Conservation (phyloP, 192 early-diverging fungal species). For the Backusella westeae region DNA sequence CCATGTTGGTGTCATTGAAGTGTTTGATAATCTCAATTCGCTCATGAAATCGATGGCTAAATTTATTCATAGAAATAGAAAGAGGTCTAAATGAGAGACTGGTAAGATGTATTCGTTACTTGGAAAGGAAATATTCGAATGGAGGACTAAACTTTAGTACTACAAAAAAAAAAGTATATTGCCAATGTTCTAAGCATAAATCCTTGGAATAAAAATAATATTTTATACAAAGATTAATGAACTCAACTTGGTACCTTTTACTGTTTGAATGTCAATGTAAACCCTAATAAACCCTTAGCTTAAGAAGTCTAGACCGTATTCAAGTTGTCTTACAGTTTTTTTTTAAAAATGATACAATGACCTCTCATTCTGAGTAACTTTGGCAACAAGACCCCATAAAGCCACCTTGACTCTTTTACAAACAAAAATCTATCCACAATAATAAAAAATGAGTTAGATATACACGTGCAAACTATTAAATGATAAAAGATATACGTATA, state of each 20-base stretch:
- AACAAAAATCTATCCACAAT: background rate
- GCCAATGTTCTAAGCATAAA: no score
- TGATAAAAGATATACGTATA: background rate
- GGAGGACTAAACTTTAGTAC: background rate
- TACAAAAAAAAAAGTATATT: no score
- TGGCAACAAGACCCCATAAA: background rate
- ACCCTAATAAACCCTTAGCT: background rate
- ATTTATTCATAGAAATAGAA: no score
- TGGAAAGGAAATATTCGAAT: background rate
- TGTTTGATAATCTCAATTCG: no score
- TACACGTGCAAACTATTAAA: background rate
- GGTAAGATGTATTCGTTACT: background rate
- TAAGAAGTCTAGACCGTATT: background rate
- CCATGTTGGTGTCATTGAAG: no score
- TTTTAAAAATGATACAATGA: no score
- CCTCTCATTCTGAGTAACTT: no score
- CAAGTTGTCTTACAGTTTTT: background rate
- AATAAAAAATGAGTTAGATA: background rate
- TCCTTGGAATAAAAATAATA: background rate
- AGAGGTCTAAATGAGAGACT: no score
- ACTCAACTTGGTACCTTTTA: background rate
- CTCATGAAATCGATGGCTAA: no score
- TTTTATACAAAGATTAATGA: background rate
- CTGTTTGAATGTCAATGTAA: background rate
- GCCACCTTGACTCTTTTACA: background rate